Evolutionary conservation across 257 asterid genomes (phyloP).

Genomic region (Nyctanthes arbortristis): DNA sequence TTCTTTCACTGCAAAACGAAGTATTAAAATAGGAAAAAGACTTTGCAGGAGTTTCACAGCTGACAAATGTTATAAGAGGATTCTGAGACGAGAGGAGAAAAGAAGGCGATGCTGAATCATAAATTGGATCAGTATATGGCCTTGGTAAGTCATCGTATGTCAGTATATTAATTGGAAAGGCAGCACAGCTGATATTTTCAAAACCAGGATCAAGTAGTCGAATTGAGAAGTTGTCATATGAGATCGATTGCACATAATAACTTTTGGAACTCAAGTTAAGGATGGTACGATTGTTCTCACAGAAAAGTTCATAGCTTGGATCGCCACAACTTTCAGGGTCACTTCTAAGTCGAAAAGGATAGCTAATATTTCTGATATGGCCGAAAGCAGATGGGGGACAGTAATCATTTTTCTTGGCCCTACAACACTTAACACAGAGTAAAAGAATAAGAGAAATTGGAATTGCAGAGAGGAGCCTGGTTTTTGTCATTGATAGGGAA

Average conservation of each 20-base stretch:
- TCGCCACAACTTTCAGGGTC: slow-evolving; percentile 13
- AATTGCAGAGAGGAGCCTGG: no score
- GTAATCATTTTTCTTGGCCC: background rate
- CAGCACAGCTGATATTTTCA: background rate
- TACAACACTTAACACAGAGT: background rate
- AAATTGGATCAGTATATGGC: no score
- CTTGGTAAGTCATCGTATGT: fast-evolving
- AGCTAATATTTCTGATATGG: slow-evolving; percentile 17
- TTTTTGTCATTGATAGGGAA: no score
- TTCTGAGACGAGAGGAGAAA: no score
- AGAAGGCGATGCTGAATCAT: no score
- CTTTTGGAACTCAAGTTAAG: background rate
- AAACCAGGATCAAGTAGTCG: background rate
- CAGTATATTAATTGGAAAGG: background rate
- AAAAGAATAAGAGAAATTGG: background rate
- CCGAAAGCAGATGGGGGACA: slow-evolving; percentile 20
- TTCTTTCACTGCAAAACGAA: background rate
- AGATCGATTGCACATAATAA: slow-evolving; percentile 3
- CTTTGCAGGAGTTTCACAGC: background rate
- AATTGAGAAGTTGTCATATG: background rate
- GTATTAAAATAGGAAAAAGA: background rate
- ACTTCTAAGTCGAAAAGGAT: slow-evolving; percentile 14
- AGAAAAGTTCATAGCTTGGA: background rate
- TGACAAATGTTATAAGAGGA: background rate
- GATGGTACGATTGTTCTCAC: background rate